Evolutionary conservation across 2,329 filamentous ascomycete species (phyloP).

Genomic region (Colletotrichum lentis): DNA sequence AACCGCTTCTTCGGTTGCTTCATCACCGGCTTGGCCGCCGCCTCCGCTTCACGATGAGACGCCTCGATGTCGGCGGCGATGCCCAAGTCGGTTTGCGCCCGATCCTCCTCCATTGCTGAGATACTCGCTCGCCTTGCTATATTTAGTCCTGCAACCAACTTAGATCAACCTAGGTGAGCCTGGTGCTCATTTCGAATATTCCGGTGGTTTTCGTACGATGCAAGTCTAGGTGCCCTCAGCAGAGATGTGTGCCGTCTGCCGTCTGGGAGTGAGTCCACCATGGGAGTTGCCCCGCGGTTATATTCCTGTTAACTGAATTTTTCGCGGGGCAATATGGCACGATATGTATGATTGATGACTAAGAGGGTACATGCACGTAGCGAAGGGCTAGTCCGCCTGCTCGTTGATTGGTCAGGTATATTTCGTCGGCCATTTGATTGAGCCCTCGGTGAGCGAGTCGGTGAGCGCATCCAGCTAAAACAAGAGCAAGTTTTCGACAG

Average conservation of each 20-base stretch:
- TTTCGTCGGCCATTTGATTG: not conserved
- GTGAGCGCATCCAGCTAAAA: too few species aligned
- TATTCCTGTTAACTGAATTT: conserved; percentile 32
- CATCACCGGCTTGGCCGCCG: conserved; percentile 48
- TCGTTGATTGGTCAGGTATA: not conserved
- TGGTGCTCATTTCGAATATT: not conserved
- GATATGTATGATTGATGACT: conserved; percentile 32
- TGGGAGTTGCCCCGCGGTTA: conserved; percentile 26
- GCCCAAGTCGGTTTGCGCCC: conserved; percentile 74
- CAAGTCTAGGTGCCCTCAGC: not conserved
- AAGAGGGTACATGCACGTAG: conserved; percentile 22
- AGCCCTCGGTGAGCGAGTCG: not conserved
- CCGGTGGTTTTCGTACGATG: not conserved
- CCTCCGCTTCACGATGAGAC: conserved; percentile 48
- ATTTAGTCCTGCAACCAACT: not conserved
- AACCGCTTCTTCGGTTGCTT: conserved; percentile 92
- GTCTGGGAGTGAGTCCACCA: conserved; percentile 9
- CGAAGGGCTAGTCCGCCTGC: not conserved
- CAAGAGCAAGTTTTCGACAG: not conserved
- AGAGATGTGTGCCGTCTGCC: not conserved
- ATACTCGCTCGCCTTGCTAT: not conserved
- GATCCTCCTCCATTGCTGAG: conserved; percentile 75
- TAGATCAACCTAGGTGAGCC: not conserved
- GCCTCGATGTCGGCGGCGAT: conserved; percentile 72
- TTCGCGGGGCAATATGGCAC: conserved; percentile 26